These are phyloP conservation scores for Pycnococcus provasolii DNA, from an alignment of 139 green algal genomes.

Conservation along the genomic window DNA sequence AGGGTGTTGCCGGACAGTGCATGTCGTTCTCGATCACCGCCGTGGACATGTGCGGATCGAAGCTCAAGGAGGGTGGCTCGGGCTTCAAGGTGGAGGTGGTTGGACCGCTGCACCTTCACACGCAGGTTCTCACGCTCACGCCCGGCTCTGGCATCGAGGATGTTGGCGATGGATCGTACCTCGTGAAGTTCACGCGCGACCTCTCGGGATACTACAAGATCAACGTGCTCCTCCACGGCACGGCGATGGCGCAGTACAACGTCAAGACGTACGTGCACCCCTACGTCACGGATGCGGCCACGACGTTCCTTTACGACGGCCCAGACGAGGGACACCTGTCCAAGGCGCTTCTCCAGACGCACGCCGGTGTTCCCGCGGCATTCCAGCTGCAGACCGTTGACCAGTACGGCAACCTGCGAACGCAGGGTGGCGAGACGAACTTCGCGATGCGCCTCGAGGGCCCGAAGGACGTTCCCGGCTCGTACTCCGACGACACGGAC, in stretches of 20 bases:
- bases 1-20: conserved; percentile 24
- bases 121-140: conserved; percentile 6
- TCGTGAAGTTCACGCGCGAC: conserved; percentile 13
- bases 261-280: conserved; percentile 23
- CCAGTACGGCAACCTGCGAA: conserved; percentile 26
- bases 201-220: conserved; percentile 27
- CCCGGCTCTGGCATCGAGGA: conserved; percentile 15
- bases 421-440: background rate
- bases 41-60: conserved; percentile 10
- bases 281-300: conserved; percentile 2
- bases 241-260: background rate
- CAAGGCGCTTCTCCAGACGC: conserved; percentile 5
- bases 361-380: conserved; percentile 19
- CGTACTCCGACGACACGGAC: conserved; percentile 13
- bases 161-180: conserved; percentile 23
- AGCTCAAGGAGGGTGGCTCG: conserved; percentile 12
- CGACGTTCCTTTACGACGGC: conserved; percentile 22
- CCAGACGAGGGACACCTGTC: conserved; percentile 1
- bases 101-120: conserved; percentile 26
- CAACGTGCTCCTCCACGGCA: conserved; percentile 7
- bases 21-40: conserved; percentile 18
- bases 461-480: conserved; percentile 11
- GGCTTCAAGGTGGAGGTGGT: conserved; percentile 14
- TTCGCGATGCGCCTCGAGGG: conserved; percentile 12
- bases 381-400: conserved; percentile 27